Percentiles rank a stretch among this genome's conserved stretches.
phyloP scores from a whole-genome alignment of 139 green algal species.

The Tetradesmus obliquus region DNA sequence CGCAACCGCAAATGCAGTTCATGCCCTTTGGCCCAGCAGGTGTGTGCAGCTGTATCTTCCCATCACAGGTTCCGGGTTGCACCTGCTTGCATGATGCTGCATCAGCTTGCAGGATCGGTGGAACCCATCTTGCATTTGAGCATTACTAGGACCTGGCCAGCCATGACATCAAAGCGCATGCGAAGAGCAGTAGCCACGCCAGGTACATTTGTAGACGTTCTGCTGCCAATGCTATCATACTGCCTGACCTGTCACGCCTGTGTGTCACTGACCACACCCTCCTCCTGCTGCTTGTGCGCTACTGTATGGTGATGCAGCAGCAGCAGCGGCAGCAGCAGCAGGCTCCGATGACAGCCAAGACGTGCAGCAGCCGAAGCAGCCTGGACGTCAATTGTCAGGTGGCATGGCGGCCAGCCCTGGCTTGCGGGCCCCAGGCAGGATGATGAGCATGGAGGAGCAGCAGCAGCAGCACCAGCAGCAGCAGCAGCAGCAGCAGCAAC shows the following conservation, averaged over 20 bases:
- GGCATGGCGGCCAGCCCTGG: slow-evolving; percentile 26
- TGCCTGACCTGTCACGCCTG: too few species aligned
- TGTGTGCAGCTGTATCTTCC: neutral
- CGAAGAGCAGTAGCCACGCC: too few species aligned
- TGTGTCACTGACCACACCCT: neutral
- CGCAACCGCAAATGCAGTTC: slow-evolving; percentile 31
- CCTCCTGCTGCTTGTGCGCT: neutral
- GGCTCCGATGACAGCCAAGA: slow-evolving; percentile 1
- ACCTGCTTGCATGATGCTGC: neutral
- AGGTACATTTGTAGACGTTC: too few species aligned
- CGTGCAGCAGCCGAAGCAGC: slow-evolving; percentile 6
- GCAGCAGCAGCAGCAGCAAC: slow-evolving; percentile 13
- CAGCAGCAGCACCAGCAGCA: slow-evolving; percentile 16
- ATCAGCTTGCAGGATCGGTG: neutral
- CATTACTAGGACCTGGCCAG: too few species aligned
- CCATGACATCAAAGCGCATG: too few species aligned
- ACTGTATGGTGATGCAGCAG: neutral
- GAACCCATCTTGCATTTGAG: neutral
- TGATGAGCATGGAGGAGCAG: slow-evolving; percentile 23
- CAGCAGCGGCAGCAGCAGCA: slow-evolving; percentile 4
- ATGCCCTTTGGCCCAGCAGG: slow-evolving; percentile 34
- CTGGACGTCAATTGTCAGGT: neutral
- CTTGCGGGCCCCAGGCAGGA: neutral
- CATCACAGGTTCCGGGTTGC: neutral
- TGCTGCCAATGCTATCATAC: too few species aligned